These are phyloP conservation scores for Skeletonema costatum DNA, from an alignment of 108 stramenopile genomes.

Conservation along the genomic window DNA sequence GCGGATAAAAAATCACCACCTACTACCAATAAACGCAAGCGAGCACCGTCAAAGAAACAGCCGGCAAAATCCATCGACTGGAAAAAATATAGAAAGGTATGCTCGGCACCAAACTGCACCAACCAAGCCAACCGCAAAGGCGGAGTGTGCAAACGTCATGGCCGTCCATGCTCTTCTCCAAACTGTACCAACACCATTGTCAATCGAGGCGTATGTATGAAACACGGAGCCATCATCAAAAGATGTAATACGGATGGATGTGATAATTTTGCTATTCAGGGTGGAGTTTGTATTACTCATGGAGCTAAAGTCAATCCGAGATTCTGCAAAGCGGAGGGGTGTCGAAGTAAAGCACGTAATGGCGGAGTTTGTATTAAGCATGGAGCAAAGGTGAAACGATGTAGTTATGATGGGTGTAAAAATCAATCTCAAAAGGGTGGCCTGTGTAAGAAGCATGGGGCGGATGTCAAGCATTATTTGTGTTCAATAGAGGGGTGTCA, in stretches of 20 bases:
- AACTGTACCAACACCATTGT: background rate
- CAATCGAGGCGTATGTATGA: background rate
- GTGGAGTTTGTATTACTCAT: background rate
- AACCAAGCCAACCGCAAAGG: constrained; percentile 1
- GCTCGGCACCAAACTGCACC: background rate
- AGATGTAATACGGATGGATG: background rate
- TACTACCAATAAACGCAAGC: too few relatives aligned
- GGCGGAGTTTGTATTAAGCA: background rate
- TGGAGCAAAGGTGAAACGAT: background rate
- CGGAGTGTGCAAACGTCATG: constrained; percentile 4
- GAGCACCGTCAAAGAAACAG: too few relatives aligned
- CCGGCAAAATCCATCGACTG: too few relatives aligned
- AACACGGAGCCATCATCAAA: background rate
- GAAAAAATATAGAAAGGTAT: background rate
- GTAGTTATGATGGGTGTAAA: background rate
- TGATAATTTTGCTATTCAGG: background rate
- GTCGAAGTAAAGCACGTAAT: background rate
- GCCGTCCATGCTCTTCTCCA: background rate
- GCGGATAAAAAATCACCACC: too few relatives aligned
- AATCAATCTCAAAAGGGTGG: background rate
- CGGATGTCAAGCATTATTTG: background rate
- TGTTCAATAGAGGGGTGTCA: background rate
- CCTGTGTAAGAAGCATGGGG: background rate
- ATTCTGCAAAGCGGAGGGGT: background rate
- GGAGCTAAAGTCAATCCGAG: background rate